Percentiles rank a stretch among this genome's conserved stretches.
These are phyloP conservation scores for Ambrosia artemisiifolia DNA, from an alignment of 129 eudicot species.

Conservation along the genomic window DNA sequence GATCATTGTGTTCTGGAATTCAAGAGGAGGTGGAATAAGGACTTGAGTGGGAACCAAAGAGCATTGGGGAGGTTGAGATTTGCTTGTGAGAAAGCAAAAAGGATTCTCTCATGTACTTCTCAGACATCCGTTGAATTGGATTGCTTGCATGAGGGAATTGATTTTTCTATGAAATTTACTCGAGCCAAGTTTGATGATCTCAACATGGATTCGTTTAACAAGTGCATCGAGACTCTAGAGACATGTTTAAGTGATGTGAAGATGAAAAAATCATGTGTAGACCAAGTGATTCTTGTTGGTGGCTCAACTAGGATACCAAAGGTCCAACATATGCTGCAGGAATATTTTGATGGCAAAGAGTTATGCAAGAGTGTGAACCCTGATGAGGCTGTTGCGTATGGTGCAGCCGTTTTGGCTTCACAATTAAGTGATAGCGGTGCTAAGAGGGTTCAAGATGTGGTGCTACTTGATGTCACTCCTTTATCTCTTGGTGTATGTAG, in stretches of 20 bases:
- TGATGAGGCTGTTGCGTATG: neutral
- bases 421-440: neutral
- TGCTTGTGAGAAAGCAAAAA: slow-evolving; percentile 16
- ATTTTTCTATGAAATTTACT: slow-evolving; percentile 11
- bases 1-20: slow-evolving; percentile 5
- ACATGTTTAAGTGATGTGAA: neutral
- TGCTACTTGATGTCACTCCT: neutral
- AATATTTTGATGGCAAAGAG: neutral
- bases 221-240: neutral
- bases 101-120: slow-evolving; percentile 2
- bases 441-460: neutral
- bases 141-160: slow-evolving; percentile 16
- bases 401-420: neutral
- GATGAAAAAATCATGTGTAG: neutral
- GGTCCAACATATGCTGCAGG: neutral
- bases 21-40: slow-evolving; percentile 5
- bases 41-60: slow-evolving; percentile 9
- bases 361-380: neutral
- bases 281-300: neutral
- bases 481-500: neutral
- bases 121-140: slow-evolving; percentile 4
- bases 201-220: neutral
- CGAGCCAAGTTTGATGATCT: slow-evolving; percentile 22
- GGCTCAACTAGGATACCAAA: neutral
- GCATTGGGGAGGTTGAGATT: slow-evolving; percentile 20